Evolutionary conservation across 192 early-diverging fungal species (phyloP).

Genomic region (Chytriomyces sp.): DNA sequence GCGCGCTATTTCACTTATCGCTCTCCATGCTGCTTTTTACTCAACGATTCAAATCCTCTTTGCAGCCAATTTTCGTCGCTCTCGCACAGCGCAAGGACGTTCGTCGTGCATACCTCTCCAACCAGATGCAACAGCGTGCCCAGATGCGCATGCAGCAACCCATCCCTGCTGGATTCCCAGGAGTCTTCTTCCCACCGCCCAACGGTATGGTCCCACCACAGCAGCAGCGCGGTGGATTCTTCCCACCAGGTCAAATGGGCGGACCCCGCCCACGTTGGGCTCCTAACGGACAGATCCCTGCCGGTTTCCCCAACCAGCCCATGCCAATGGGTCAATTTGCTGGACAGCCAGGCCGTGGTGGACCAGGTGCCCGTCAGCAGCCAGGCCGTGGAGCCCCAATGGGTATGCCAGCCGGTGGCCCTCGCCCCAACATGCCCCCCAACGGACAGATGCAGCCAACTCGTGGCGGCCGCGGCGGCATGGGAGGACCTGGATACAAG

Average conservation of each 20-base stretch:
- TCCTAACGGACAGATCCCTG: conserved; percentile 38
- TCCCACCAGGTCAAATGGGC: conserved; percentile 46
- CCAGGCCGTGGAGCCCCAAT: conserved; percentile 38
- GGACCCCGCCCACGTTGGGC: conserved; percentile 48
- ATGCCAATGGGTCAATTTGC: conserved; percentile 44
- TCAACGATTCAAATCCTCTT: too few species aligned
- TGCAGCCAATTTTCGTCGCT: conserved; percentile 91
- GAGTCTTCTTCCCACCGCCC: conserved; percentile 60
- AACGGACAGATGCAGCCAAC: conserved; percentile 17
- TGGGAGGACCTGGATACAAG: conserved; percentile 48
- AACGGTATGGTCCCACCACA: conserved; percentile 40
- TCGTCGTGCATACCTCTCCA: conserved; percentile 93
- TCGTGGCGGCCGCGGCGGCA: conserved; percentile 44
- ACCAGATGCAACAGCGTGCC: conserved; percentile 89
- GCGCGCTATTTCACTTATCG: too few species aligned
- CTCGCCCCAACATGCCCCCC: conserved; percentile 32
- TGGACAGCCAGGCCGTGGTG: conserved; percentile 43
- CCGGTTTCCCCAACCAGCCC: conserved; percentile 49
- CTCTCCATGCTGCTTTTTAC: too few species aligned
- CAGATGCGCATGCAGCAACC: conserved; percentile 80
- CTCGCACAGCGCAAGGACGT: conserved; percentile 98
- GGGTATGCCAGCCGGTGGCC: conserved; percentile 28
- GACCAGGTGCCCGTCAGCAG: conserved; percentile 35
- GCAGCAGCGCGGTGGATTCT: conserved; percentile 39
- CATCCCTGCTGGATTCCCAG: conserved; percentile 62